Conservation (phyloP, 2,329 filamentous ascomycete genomes). For the Cercospora sp. region DNA sequence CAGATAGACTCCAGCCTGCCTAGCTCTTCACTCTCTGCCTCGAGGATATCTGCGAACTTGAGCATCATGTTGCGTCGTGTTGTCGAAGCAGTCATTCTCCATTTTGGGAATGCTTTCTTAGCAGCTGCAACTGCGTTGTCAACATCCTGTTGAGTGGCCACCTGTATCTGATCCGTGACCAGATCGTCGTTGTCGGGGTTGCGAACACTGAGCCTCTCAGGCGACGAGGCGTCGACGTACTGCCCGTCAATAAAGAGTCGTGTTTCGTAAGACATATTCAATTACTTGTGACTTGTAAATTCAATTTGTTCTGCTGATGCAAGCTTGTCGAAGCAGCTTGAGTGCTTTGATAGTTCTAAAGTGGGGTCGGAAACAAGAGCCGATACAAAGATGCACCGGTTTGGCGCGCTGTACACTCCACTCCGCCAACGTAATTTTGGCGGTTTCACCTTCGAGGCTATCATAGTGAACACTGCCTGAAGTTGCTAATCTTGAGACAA, state of each 20-base stretch:
- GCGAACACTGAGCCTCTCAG: background rate
- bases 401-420: background rate
- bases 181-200: constrained; percentile 44
- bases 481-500: background rate
- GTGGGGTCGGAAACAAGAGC: constrained; percentile 1
- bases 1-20: constrained; percentile 55
- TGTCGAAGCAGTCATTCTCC: background rate
- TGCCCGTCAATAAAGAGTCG: background rate
- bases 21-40: constrained; percentile 55
- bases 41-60: constrained; percentile 55
- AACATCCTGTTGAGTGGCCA: constrained; percentile 12
- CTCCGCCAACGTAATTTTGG: background rate
- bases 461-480: background rate
- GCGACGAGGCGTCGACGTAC: background rate
- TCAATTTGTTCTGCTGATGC: background rate
- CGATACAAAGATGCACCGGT: background rate
- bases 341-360: background rate
- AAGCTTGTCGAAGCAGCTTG: background rate
- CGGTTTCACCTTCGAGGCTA: background rate
- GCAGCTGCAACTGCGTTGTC: constrained; percentile 13
- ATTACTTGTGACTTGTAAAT: background rate
- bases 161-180: constrained; percentile 50
- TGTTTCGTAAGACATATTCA: background rate
- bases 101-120: constrained; percentile 38
- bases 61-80: constrained; percentile 63